Conservation (phyloP, 2,329 filamentous ascomycete species). For the Trichoderma citrinoviride region DNA sequence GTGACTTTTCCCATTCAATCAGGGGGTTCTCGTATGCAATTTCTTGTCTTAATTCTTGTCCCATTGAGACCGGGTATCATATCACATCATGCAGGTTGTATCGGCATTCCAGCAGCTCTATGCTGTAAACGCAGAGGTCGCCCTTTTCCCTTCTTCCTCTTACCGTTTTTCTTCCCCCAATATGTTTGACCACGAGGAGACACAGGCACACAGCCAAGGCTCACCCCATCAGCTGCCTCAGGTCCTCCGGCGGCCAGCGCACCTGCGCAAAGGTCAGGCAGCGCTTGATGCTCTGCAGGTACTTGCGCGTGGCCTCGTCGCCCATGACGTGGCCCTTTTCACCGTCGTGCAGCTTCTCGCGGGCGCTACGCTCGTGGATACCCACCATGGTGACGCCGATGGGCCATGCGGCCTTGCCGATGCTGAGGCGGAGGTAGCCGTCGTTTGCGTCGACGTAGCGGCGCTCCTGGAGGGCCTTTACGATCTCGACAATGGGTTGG, state of each 20-base stretch:
- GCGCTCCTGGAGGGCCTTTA: constrained; percentile 82
- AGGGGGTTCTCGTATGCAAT: constrained; percentile 1
- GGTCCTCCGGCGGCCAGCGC: constrained; percentile 89
- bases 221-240: constrained; percentile 86
- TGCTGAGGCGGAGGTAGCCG: constrained; percentile 86
- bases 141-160: neutral
- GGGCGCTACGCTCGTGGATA: constrained; percentile 93
- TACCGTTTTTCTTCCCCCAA: neutral
- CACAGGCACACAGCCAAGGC: neutral
- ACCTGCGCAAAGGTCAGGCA: constrained; percentile 96
- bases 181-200: neutral
- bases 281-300: constrained; percentile 94
- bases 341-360: constrained; percentile 90
- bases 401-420: constrained; percentile 96
- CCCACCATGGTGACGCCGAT: constrained; percentile 99
- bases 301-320: constrained; percentile 93
- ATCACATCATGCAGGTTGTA: neutral
- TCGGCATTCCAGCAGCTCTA: neutral
- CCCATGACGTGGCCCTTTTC: constrained; percentile 94
- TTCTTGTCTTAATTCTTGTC: neutral
- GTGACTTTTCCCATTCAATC: neutral
- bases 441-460: constrained; percentile 97
- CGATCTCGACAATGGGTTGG: constrained; percentile 84
- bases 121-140: neutral
- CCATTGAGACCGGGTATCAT: constrained; percentile 21